Evolutionary conservation across 257 asterid genomes (phyloP), one percentile per base, ranked within the genome.

Genomic region (Nicotiana undulata): DNA sequence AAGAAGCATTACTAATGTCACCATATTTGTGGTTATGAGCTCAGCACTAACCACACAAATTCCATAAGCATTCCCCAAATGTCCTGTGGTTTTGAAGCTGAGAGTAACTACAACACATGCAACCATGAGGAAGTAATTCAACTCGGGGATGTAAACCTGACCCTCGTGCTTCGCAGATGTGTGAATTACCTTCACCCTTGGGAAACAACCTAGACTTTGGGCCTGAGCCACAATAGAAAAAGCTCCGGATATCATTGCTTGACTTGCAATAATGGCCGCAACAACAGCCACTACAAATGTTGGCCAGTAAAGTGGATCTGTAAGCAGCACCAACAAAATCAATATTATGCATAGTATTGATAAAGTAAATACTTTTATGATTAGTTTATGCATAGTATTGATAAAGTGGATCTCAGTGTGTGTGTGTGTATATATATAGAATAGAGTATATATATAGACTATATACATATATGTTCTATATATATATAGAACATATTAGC

Each of bases 231-330:
- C 75, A 8, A 93, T 90, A 0, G 95, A 80, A 51, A 92, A 93
- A 0, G 97, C 67, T 60, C 92, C 97, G 0, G 98, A 93, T 46
- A 93, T 90, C 97, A 93, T 88, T 0, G 97, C 97, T 86, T 93
- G 98, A 61, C 98, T 93, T 1, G 97, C 98, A 20, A 93, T 90
- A 68, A 92, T 87, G 0, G 98, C 93, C 4, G 98, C 95, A 4
- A 87, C 91, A 6, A 82, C 88, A 12, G 98, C 97, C 60, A 92
- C 87, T 5, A 90, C 93, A 28, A 92, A 93, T 3, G 89, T 89
- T 0, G 98, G 97, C 98, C 98, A 93, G 56, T 92, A 93, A 2
- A 93, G 5, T 6, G 89, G 83, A 82, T 63, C 95, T 93, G 83
- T 15, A 51, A n/a, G 10, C 37, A 64, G 2, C 24, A 64, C 74